Base-by-base conservation (phyloP, 208 protist genomes). In the Endotrypanum monterogeii region DNA sequence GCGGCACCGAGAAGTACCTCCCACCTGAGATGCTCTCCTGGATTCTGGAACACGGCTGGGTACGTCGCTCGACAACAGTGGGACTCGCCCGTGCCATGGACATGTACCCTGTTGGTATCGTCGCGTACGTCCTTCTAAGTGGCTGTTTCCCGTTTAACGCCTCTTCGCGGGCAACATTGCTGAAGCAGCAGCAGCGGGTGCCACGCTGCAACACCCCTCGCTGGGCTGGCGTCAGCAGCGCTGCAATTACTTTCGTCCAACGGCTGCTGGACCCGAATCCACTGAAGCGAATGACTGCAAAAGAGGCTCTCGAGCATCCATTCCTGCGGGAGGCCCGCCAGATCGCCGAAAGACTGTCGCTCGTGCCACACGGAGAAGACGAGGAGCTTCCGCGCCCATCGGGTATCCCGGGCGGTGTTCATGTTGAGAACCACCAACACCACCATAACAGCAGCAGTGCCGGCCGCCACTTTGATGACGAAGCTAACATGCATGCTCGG, bases 111-210 rank as follows among this genome's bases (percentile, higher is more conserved):
- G 75, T 93, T 56, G 91, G 91, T 52, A 85, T 93, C 66, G 85
- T 96, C 48, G 69, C 88, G 12, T 94, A 96, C 69, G 89, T 94
- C 32, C 69, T 96, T n/a, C 88, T 96, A 25, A 94, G 89, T 71
- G 89, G 89, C 25, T 90, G 84, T 75, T 96, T 94, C 44, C 91
- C 91, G n/a, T 94, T 90, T 61, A 94, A 94, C 67, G 87, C 81
- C 18, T 84, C 76, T 3, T 86, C 89, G 20, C 81, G 86, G 25
- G 89, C 83, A 30, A 90, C 83, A 12, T 73, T 90, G 41, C 70
- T 84, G 14, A 79, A 90, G 71, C 89, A 96, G 82, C 89, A 93
- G 70, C 84, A 81, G 44, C 87, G 84, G 56, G 84, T 88, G 37
- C 89, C 89, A 30, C 81, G 82, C 28, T 92, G 87, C 76, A 94